phyloP scores from a whole-genome alignment of 148 eudicot genomes.

The Hydrangea macrophylla region DNA sequence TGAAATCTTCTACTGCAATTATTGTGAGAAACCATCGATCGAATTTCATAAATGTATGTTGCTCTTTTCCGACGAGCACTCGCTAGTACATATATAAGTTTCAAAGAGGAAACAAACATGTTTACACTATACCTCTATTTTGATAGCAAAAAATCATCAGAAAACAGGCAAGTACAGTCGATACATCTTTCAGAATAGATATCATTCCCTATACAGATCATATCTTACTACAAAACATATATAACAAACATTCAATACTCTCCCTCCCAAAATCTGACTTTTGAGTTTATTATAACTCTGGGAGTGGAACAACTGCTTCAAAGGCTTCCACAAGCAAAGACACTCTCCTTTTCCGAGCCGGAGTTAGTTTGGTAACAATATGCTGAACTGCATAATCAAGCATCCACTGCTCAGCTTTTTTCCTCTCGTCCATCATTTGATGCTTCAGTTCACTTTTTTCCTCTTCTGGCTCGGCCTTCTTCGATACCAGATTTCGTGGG shows the following conservation, averaged over 20 bases:
- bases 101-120: background rate
- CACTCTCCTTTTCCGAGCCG: slow-evolving; percentile 51
- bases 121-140: background rate
- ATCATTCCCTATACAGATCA: background rate
- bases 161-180: background rate
- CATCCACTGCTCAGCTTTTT: slow-evolving; percentile 83
- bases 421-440: slow-evolving; percentile 46
- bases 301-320: slow-evolving; percentile 63
- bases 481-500: slow-evolving; percentile 17
- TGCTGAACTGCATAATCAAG: slow-evolving; percentile 81
- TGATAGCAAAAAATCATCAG: background rate
- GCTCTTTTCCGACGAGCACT: too few relatives aligned
- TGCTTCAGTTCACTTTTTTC: slow-evolving; percentile 39
- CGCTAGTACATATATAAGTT: background rate
- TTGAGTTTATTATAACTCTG: slow-evolving; percentile 30
- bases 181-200: background rate
- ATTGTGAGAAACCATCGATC: background rate
- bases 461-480: slow-evolving; percentile 22
- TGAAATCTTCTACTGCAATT: background rate
- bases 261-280: background rate
- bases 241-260: background rate
- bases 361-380: slow-evolving; percentile 50
- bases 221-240: background rate
- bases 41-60: background rate
- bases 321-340: slow-evolving; percentile 60